Evolutionary conservation across 83 land plant species (phyloP), one percentile per base, ranked within the genome.

Genomic region (Diphasiastrum complanatum): DNA sequence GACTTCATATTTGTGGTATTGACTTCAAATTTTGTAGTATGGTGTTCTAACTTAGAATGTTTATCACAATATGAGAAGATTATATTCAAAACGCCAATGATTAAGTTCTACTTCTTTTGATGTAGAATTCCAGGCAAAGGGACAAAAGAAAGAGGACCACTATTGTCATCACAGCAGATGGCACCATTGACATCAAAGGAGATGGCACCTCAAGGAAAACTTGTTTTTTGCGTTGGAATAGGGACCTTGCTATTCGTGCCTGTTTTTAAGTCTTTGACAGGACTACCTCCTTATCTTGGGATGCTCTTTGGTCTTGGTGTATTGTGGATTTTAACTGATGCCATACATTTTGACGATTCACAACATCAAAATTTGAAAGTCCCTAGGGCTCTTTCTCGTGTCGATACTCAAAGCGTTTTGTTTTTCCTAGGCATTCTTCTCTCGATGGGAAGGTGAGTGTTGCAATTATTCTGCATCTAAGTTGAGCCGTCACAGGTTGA

Each of bases 171-270:
- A 37, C 97, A 95, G 75, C 89, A 84, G 55, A n/a, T n/a, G n/a
- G n/a, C n/a, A n/a, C n/a, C n/a, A n/a, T n/a, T n/a, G n/a, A n/a
- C n/a, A n/a, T n/a, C n/a, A n/a, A n/a, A n/a, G n/a, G n/a, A n/a
- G n/a, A 83, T 95, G 92, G 99, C 97, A 50, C 99, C 99, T n/a
- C 65, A 85, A 67, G 99, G 97, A 33, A 79, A 81, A 72, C 96
- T 95, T 70, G 99, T 95, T 55, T 87, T 95, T 65, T 48, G 67
- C 46, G 89, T 86, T 28, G 99, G 99, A 2, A 48, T 95, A 32
- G 99, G 99, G 24, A 87, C 97, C 34, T 55, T 95, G 56, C 53
- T 95, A 41, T 89, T 89, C 79, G 99, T 95, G 51, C 99, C 99
- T 12, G 74, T 89, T 23, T 95, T 95, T 69, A 95, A 95, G 70